Evolutionary conservation across 768 basidiomycete genomes (phyloP).

Genomic region (Suillus bovinus): DNA sequence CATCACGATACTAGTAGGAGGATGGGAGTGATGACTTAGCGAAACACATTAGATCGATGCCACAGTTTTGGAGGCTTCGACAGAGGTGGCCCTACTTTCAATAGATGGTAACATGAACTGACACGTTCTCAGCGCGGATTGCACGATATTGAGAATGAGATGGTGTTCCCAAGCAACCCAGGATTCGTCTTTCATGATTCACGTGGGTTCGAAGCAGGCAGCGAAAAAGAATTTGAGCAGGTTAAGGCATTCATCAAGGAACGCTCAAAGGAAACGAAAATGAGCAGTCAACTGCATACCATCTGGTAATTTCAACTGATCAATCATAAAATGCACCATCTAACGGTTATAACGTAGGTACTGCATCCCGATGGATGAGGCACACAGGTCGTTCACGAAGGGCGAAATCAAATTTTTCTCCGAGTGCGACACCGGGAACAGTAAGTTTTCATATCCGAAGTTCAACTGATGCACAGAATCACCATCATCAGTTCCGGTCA

Average conservation of each 20-base stretch:
- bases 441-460: neutral
- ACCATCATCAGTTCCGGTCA: constrained; percentile 35
- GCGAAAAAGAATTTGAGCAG: neutral
- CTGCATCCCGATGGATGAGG: constrained; percentile 34
- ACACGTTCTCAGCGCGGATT: constrained; percentile 19
- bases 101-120: neutral
- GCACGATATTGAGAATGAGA: constrained; percentile 34
- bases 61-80: constrained; percentile 2
- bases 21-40: neutral
- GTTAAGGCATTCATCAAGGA: neutral
- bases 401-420: neutral
- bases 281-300: constrained; percentile 36
- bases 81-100: constrained; percentile 1
- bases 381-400: neutral
- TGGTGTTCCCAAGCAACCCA: constrained; percentile 32
- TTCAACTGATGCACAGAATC: neutral
- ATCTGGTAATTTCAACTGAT: constrained; percentile 34
- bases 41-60: constrained; percentile 7
- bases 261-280: constrained; percentile 16
- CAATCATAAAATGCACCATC: neutral
- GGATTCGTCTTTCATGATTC: constrained; percentile 42
- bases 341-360: constrained; percentile 30
- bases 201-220: neutral
- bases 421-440: neutral
- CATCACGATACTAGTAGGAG: neutral